Evolutionary conservation across 208 protist species (phyloP).

Genomic region (Acanthamoeba sp.): DNA sequence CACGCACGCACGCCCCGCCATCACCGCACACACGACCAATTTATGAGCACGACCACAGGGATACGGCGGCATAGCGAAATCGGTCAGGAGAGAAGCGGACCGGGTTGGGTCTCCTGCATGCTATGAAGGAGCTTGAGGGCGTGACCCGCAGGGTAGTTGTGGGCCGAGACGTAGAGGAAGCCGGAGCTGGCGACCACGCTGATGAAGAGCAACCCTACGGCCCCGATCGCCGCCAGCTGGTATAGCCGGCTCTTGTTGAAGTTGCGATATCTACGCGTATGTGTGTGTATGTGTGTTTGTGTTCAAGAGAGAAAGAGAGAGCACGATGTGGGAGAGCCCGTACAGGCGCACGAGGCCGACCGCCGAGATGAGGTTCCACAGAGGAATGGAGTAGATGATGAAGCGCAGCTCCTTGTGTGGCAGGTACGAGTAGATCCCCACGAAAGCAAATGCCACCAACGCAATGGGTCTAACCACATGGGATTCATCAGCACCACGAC

Average conservation of each 20-base stretch:
- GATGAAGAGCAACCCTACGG: neutral
- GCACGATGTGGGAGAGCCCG: neutral
- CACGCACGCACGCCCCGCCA: neutral
- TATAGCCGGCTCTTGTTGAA: slow-evolving; percentile 21
- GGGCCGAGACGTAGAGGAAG: slow-evolving; percentile 74
- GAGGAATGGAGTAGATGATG: slow-evolving; percentile 93
- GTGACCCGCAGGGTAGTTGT: slow-evolving; percentile 86
- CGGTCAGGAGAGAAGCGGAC: neutral
- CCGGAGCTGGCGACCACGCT: neutral
- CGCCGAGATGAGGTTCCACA: slow-evolving; percentile 90
- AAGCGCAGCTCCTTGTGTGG: slow-evolving; percentile 97
- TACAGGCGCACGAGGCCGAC: slow-evolving; percentile 79
- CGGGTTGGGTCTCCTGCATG: neutral
- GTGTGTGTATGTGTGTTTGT: no score
- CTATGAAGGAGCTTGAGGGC: slow-evolving; percentile 78
- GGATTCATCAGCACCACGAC: neutral
- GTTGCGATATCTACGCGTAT: neutral
- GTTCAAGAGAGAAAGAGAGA: neutral
- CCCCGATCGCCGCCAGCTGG: neutral
- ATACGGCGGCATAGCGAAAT: neutral
- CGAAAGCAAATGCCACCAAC: slow-evolving; percentile 86
- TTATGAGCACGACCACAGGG: neutral
- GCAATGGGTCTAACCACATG: slow-evolving; percentile 63
- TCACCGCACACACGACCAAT: neutral
- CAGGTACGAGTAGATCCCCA: slow-evolving; percentile 92